These are phyloP conservation scores for Pseudopyrenochaeta lycopersici DNA, from an alignment of 2,329 filamentous ascomycete genomes.

Conservation along the genomic window DNA sequence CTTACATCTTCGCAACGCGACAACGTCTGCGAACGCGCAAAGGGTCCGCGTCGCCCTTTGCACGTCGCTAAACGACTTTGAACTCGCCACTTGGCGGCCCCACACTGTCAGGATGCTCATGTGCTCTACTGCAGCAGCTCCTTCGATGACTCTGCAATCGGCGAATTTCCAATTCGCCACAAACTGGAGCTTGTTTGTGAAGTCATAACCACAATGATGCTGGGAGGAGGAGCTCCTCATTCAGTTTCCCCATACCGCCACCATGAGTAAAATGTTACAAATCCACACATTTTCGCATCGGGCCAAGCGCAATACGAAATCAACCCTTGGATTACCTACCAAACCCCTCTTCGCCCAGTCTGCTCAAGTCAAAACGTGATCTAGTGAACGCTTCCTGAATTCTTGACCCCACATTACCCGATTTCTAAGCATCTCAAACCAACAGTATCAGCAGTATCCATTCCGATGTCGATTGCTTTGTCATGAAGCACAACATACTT, in stretches of 20 bases:
- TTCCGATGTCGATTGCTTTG: too few relatives aligned
- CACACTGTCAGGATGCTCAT: conserved; percentile 4
- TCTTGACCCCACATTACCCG: too few relatives aligned
- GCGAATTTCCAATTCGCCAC: conserved; percentile 10
- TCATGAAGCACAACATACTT: too few relatives aligned
- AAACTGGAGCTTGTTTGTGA: conserved; percentile 1
- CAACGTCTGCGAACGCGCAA: not conserved
- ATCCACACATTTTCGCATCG: not conserved
- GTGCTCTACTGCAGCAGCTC: not conserved
- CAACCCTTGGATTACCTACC: not conserved
- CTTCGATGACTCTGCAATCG: conserved; percentile 3
- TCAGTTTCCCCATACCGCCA: not conserved
- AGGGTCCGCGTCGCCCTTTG: conserved; percentile 2
- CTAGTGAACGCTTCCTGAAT: too few relatives aligned
- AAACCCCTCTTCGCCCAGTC: not conserved
- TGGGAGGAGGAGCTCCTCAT: not conserved
- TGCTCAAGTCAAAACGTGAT: not conserved
- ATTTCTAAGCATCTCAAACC: too few relatives aligned
- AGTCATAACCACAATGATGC: not conserved
- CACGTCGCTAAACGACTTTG: conserved; percentile 6
- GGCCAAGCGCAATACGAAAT: not conserved
- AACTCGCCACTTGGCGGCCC: conserved; percentile 10
- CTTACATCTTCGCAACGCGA: not conserved
- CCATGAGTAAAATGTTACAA: not conserved
- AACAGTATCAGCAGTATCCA: too few relatives aligned